A percentile compares a stretch with the other conserved stretches of the same genome.
Conservation (phyloP, 257 asterid genomes). For the Plectranthus barbatus region DNA sequence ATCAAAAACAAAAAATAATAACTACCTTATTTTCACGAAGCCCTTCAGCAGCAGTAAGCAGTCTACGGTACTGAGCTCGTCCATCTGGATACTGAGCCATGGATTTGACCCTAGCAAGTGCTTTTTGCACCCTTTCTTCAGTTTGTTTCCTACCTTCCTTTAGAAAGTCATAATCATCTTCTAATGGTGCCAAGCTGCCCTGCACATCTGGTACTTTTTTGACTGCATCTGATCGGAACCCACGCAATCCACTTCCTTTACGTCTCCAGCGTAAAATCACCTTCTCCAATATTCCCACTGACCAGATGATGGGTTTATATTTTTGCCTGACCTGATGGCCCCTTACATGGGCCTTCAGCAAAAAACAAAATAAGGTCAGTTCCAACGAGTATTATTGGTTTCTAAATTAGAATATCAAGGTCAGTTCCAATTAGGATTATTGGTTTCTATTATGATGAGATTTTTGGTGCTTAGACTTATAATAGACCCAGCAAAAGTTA, state of each 20-base stretch:
- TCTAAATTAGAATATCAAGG: background rate
- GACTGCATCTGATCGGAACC: slow-evolving; percentile 54
- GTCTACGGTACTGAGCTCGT: slow-evolving; percentile 85
- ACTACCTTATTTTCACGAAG: slow-evolving; percentile 71
- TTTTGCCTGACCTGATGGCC: slow-evolving; percentile 95
- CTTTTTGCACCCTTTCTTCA: slow-evolving; percentile 81
- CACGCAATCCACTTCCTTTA: slow-evolving; percentile 83
- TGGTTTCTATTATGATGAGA: background rate
- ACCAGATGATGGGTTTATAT: slow-evolving; percentile 78
- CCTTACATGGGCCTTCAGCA: slow-evolving; percentile 85
- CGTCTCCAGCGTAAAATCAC: slow-evolving; percentile 94
- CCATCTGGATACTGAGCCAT: slow-evolving; percentile 88
- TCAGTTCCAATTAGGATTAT: slow-evolving; percentile 14
- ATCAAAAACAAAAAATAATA: too few relatives aligned
- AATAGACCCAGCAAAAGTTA: background rate
- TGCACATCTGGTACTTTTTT: slow-evolving; percentile 26
- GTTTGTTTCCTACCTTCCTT: slow-evolving; percentile 86
- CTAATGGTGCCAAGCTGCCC: slow-evolving; percentile 26
- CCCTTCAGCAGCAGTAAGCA: slow-evolving; percentile 75
- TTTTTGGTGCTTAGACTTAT: background rate
- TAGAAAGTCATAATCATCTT: slow-evolving; percentile 79
- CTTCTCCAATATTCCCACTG: slow-evolving; percentile 89
- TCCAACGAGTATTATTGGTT: background rate
- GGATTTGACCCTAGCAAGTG: slow-evolving; percentile 84
- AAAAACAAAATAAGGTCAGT: slow-evolving; percentile 27